These are phyloP conservation scores for Nothopassalora personata DNA, from an alignment of 2,329 filamentous ascomycete genomes.

Conservation along the genomic window DNA sequence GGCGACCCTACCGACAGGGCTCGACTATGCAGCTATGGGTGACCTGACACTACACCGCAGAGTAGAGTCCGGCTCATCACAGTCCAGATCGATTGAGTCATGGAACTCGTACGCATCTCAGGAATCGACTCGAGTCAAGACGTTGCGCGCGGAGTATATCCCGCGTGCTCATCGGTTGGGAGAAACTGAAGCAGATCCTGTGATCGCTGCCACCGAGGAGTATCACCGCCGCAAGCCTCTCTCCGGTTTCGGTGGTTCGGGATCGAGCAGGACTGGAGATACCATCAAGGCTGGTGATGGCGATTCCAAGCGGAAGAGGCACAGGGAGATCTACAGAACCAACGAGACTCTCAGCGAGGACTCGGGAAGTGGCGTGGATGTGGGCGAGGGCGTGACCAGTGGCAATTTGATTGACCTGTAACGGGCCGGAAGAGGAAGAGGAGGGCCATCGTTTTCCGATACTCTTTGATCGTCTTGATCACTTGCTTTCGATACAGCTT, in stretches of 20 bases:
- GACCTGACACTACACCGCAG: background rate
- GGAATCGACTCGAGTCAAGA: slow-evolving; percentile 9
- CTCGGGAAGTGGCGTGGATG: background rate
- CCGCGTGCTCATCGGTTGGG: background rate
- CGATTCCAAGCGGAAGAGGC: background rate
- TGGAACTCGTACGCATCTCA: slow-evolving; percentile 19
- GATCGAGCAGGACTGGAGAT: background rate
- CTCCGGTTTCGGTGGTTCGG: slow-evolving; percentile 3
- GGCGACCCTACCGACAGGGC: background rate
- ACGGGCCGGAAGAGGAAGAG: background rate
- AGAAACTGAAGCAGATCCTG: background rate
- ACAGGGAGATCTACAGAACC: background rate
- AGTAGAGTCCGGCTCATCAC: background rate
- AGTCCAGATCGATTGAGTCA: background rate
- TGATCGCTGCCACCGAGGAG: background rate
- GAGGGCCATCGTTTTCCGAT: background rate
- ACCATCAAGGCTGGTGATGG: background rate
- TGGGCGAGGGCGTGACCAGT: background rate
- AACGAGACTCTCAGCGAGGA: background rate
- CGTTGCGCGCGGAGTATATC: background rate
- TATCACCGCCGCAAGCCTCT: background rate
- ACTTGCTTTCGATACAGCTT: no score
- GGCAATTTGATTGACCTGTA: background rate
- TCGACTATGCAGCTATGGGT: background rate
- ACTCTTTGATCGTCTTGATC: background rate